These are phyloP conservation scores for Ceratocystis cacaofunesta DNA, from an alignment of 2,329 filamentous ascomycete genomes.

Conservation along the genomic window DNA sequence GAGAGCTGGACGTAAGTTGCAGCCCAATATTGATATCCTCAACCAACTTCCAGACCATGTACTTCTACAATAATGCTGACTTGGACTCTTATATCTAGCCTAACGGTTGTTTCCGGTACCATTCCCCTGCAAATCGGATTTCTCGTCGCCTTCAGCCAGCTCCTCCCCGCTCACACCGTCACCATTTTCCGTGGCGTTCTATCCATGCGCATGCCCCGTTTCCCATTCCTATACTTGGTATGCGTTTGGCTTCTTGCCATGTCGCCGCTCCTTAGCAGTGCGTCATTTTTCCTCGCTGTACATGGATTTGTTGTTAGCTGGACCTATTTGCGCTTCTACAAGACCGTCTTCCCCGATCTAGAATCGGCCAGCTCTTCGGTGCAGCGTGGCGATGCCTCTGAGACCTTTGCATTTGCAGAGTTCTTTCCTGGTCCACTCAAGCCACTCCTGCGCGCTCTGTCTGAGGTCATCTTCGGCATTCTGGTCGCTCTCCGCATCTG, in stretches of 20 bases:
- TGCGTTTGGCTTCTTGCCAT: slow-evolving; percentile 50
- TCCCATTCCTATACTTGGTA: slow-evolving; percentile 59
- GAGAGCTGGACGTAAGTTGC: slow-evolving; percentile 51
- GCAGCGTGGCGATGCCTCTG: slow-evolving; percentile 80
- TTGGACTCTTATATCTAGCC: slow-evolving; percentile 31
- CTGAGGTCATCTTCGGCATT: slow-evolving; percentile 57
- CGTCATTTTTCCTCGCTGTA: slow-evolving; percentile 63
- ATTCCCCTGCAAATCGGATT: slow-evolving; percentile 84
- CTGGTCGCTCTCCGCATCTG: slow-evolving; percentile 65
- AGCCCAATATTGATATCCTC: background rate
- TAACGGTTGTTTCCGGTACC: slow-evolving; percentile 74
- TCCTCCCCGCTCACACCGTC: slow-evolving; percentile 92
- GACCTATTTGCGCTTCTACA: slow-evolving; percentile 95
- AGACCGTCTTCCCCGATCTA: slow-evolving; percentile 55
- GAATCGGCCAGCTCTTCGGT: slow-evolving; percentile 40
- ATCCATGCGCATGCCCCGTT: slow-evolving; percentile 68
- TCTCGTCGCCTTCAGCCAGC: slow-evolving; percentile 92
- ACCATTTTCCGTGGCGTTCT: slow-evolving; percentile 79
- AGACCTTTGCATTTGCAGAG: slow-evolving; percentile 89
- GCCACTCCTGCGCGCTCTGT: slow-evolving; percentile 57
- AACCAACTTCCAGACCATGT: slow-evolving; percentile 16
- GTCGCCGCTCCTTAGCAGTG: slow-evolving; percentile 47
- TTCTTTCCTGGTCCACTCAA: slow-evolving; percentile 85
- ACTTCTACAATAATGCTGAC: too few species aligned
- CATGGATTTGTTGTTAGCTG: slow-evolving; percentile 78